phyloP scores from a whole-genome alignment of 192 early-diverging fungal species.

The Gamsiella multidivaricata region DNA sequence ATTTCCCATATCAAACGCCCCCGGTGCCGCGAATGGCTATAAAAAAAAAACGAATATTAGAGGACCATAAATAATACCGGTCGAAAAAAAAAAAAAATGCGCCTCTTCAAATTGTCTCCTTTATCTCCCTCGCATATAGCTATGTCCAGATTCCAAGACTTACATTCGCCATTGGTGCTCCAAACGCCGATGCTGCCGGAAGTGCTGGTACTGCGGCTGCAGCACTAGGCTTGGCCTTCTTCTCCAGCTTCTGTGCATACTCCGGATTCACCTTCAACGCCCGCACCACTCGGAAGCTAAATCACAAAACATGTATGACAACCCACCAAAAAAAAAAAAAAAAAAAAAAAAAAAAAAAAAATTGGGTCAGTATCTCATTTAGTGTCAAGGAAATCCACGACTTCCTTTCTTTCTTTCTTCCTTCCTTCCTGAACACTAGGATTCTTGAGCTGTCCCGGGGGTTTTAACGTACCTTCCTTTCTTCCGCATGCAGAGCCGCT shows the following conservation, averaged over 20 bases:
- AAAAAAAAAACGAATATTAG: not conserved
- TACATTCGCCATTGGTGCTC: slow-evolving; percentile 24
- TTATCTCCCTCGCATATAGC: not conserved
- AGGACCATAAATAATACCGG: not conserved
- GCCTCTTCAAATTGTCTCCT: not conserved
- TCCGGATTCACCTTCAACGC: slow-evolving; percentile 73
- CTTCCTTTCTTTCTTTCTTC: no score
- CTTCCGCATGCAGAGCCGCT: slow-evolving; percentile 75
- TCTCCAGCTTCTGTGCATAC: slow-evolving; percentile 65
- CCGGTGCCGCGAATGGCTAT: slow-evolving; percentile 44
- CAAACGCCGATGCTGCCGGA: not conserved
- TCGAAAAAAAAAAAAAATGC: no score
- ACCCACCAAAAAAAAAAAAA: not conserved
- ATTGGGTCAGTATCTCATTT: no score
- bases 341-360: not conserved
- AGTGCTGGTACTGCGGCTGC: slow-evolving; percentile 2
- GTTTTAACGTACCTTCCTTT: slow-evolving; percentile 77
- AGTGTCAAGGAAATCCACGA: no score
- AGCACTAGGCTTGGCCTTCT: slow-evolving; percentile 51
- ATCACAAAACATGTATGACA: no score
- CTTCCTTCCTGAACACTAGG: not conserved
- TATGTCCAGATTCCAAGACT: no score
- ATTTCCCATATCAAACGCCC: slow-evolving; percentile 38
- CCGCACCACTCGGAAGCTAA: slow-evolving; percentile 68
- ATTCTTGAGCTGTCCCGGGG: no score